Base-by-base conservation (phyloP, 371 early-diverging fungal genomes). In the Saksenaea oblongispora region DNA sequence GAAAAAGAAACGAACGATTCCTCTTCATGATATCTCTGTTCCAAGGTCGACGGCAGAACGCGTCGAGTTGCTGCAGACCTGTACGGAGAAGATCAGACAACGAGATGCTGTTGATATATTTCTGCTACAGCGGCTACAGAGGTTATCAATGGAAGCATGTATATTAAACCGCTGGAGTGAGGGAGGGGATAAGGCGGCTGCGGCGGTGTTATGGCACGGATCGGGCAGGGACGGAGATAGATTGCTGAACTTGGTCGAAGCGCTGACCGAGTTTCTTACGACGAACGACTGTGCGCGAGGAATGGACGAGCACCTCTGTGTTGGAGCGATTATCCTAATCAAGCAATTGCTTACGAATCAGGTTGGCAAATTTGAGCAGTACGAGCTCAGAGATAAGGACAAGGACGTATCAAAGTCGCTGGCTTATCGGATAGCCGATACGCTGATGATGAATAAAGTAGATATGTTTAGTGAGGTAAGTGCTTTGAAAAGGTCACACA, bases 321-420 rank as follows among this genome's bases (percentile, higher is more conserved):
- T 35, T 35, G 36, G 58, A 13, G 59, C 59, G 15, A 28, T 64
- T n/a, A 13, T 15, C 5, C 24, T 64, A 15, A 31, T 59, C 14
- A 64, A 59, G 28, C 51, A 35, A 5, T 24, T 64, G 1, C 35
- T 64, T 17, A 53, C 13, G 13, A 59, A 64, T 41, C 65, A 64
- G 47, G 17, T 54, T 36, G 59, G 18, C 5, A 22, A 58, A 18
- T 41, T 64, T 9, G 37, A 59, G 28, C 44, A 59, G 34, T 64
- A 59, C 26, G 27, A 54, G 26, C 54, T 11, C 28, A 35, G 31
- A 41, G 42, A 41, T 17, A 41, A 41, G 42, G 13, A 41, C 14
- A 41, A 41, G 42, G 17, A 44, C 31, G 5, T 13, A n/a, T 36
- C 62, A 15, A n/a, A 35, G 17, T 55, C 56, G 31, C 17, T 62